Percentiles rank a stretch among this genome's conserved stretches.
Evolutionary conservation across 2,329 filamentous ascomycete species (phyloP).

Genomic region (Exophiala sideris): DNA sequence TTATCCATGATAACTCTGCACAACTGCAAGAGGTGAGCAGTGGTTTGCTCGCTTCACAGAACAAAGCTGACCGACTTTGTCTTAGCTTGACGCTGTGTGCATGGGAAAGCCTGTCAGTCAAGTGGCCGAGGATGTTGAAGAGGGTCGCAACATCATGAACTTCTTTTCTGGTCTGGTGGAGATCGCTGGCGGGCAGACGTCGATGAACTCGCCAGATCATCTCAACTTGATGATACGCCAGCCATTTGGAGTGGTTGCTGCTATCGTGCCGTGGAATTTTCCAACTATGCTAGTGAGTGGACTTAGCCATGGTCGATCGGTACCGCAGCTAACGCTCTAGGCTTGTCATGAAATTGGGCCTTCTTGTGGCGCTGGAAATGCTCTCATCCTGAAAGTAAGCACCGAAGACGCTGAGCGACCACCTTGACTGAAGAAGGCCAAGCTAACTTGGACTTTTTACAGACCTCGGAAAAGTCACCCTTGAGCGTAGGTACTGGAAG

Average conservation of each 20-base stretch:
- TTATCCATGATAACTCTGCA: slow-evolving; percentile 64
- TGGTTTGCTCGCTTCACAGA: not conserved
- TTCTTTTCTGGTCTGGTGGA: slow-evolving; percentile 10
- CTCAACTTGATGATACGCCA: slow-evolving; percentile 25
- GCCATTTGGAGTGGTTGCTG: slow-evolving; percentile 38
- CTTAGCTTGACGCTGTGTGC: slow-evolving; percentile 70
- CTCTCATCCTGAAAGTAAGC: slow-evolving; percentile 47
- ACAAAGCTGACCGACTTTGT: not conserved
- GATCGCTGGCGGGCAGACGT: not conserved
- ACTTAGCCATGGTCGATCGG: not conserved
- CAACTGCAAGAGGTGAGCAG: slow-evolving; percentile 43
- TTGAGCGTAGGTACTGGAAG: slow-evolving; percentile 2
- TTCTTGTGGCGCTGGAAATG: slow-evolving; percentile 58
- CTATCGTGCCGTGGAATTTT: slow-evolving; percentile 40
- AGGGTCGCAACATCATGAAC: slow-evolving; percentile 4
- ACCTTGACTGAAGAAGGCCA: not conserved
- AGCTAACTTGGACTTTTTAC: not conserved
- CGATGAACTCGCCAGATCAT: slow-evolving; percentile 8
- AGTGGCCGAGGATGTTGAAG: slow-evolving; percentile 26
- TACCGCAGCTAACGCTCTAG: slow-evolving; percentile 30
- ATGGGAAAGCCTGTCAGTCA: slow-evolving; percentile 73
- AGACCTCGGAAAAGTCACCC: slow-evolving; percentile 57
- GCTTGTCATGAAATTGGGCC: slow-evolving; percentile 46
- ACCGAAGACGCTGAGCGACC: not conserved
- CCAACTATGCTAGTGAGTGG: slow-evolving; percentile 30